phyloP scores from a whole-genome alignment of 306 rosid species.

The Vigna angularis region DNA sequence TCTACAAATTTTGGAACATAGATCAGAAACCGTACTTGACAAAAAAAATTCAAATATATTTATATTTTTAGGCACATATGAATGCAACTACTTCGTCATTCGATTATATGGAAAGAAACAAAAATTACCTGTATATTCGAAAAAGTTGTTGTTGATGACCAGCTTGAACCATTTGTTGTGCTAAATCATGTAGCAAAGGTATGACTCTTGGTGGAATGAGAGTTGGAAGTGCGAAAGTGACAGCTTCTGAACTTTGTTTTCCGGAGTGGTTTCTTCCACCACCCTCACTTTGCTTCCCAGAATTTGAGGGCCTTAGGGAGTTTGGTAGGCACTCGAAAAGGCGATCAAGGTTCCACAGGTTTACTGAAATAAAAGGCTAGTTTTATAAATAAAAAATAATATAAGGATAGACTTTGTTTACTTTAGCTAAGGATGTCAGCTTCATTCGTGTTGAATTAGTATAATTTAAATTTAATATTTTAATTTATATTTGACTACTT shows the following conservation, averaged over 20 bases:
- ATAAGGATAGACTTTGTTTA: not conserved
- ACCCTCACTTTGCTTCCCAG: conserved; percentile 56
- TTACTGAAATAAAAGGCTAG: conserved; percentile 68
- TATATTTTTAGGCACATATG: conserved; percentile 23
- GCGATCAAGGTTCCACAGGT: conserved; percentile 95
- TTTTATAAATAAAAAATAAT: conserved; percentile 24
- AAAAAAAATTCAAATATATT: not conserved
- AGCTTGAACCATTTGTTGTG: conserved; percentile 86
- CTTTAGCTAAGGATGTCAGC: not conserved
- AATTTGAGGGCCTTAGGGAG: conserved; percentile 67
- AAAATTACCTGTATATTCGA: conserved; percentile 68
- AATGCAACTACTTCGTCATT: not conserved
- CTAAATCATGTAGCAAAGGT: conserved; percentile 87
- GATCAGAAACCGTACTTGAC: conserved; percentile 9
- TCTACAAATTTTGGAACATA: conserved; percentile 57
- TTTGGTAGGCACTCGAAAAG: conserved; percentile 88
- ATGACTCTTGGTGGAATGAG: conserved; percentile 92
- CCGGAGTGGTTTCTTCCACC: conserved; percentile 58
- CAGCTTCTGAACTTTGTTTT: conserved; percentile 54
- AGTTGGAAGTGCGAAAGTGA: conserved; percentile 63
- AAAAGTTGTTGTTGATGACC: conserved; percentile 92
- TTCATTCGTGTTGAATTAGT: too few species aligned
- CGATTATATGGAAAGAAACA: not conserved
- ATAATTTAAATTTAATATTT: too few species aligned
- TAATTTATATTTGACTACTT: too few species aligned